Percentiles rank a stretch among this genome's conserved stretches.
Evolutionary conservation across 371 early-diverging fungal species (phyloP).

Genomic region (Mortierella sp.): DNA sequence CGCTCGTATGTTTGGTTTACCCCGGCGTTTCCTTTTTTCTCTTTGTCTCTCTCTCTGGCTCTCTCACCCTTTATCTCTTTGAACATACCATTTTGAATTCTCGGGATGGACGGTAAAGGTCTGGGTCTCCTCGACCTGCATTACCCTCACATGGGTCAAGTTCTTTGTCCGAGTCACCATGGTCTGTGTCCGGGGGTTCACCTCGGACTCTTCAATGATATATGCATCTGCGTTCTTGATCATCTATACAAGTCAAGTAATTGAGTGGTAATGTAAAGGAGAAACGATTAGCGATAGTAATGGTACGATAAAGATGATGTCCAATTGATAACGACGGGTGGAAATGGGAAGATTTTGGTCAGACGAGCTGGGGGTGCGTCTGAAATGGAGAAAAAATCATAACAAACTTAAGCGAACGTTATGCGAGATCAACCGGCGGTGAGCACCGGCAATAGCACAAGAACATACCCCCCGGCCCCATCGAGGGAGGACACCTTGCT

Average conservation of each 20-base stretch:
- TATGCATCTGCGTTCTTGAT: constrained; percentile 82
- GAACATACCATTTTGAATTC: constrained; percentile 64
- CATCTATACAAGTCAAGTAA: constrained; percentile 61
- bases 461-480: constrained; percentile 81
- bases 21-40: background rate
- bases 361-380: background rate
- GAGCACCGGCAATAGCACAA: background rate
- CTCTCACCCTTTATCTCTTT: background rate
- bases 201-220: constrained; percentile 89
- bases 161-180: constrained; percentile 92
- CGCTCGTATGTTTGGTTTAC: too few relatives aligned
- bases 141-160: constrained; percentile 91
- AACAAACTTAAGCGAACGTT: background rate
- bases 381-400: constrained; percentile 8
- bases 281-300: background rate
- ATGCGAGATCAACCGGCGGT: background rate
- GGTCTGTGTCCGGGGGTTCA: constrained; percentile 81
- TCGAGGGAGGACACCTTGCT: constrained; percentile 88
- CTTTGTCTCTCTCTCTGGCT: background rate
- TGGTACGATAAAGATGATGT: background rate
- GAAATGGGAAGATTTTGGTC: background rate
- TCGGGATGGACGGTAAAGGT: constrained; percentile 74
- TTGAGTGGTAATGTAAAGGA: background rate
- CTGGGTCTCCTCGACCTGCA: constrained; percentile 95
- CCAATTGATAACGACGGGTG: background rate